Evolutionary conservation across 768 basidiomycete genomes (phyloP).

Genomic region (Thelephora ganbajun): DNA sequence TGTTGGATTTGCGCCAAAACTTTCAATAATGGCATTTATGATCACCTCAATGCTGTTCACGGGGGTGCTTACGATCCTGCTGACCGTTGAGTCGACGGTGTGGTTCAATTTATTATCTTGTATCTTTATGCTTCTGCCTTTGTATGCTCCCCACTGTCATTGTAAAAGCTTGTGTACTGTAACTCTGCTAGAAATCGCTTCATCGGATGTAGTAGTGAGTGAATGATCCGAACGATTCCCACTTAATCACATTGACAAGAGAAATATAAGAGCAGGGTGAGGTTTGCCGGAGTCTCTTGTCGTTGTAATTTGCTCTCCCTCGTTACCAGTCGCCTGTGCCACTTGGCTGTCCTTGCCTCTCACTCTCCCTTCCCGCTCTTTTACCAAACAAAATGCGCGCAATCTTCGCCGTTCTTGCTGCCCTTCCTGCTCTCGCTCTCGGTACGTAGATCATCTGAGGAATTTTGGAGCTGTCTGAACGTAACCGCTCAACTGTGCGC

Average conservation of each 20-base stretch:
- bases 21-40: constrained; percentile 5
- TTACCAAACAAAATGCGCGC: constrained; percentile 15
- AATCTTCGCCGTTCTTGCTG: constrained; percentile 12
- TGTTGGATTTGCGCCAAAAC: not conserved
- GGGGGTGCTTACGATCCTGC: constrained; percentile 6
- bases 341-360: not conserved
- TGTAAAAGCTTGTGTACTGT: too few species aligned
- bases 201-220: too few species aligned
- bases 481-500: not conserved
- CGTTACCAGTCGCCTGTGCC: too few species aligned
- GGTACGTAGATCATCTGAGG: constrained; percentile 7
- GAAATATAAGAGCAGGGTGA: too few species aligned
- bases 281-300: too few species aligned
- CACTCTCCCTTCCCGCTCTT: constrained; percentile 2
- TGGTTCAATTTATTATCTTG: too few species aligned
- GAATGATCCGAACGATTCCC: too few species aligned
- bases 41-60: constrained; percentile 10
- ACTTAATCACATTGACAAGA: too few species aligned
- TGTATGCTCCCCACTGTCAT: too few species aligned
- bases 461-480: not conserved
- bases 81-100: not conserved
- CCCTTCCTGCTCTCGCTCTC: constrained; percentile 14
- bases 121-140: too few species aligned
- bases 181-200: too few species aligned
- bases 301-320: too few species aligned